A percentile compares a stretch with the other conserved stretches of the same genome.
phyloP scores from a whole-genome alignment of 306 rosid genomes.

The Cucurbita argyrosperma region DNA sequence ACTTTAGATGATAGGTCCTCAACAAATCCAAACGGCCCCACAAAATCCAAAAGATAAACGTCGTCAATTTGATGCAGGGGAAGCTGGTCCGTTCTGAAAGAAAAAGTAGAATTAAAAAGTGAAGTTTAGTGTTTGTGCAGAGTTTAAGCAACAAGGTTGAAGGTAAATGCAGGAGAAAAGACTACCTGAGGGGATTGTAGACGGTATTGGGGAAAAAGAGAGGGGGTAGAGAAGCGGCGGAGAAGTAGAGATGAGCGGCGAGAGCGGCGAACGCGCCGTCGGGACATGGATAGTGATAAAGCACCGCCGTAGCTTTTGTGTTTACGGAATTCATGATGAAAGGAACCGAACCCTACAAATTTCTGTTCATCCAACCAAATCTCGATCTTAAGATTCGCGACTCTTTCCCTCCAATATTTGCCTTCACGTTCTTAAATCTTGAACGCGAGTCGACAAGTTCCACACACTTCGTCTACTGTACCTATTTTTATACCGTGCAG shows the following conservation, averaged over 20 bases:
- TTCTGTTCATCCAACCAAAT: background rate
- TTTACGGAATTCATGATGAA: background rate
- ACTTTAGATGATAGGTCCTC: slow-evolving; percentile 42
- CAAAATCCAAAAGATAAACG: slow-evolving; percentile 72
- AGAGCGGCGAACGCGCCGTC: slow-evolving; percentile 85
- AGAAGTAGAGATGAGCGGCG: slow-evolving; percentile 77
- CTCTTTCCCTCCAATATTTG: background rate
- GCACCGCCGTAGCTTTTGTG: slow-evolving; percentile 31
- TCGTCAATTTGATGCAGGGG: slow-evolving; percentile 42
- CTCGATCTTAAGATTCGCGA: background rate
- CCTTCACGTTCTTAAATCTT: too few species aligned
- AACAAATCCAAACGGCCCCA: slow-evolving; percentile 62
- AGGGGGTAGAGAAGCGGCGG: slow-evolving; percentile 32
- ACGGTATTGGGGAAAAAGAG: slow-evolving; percentile 76
- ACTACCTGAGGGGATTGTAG: slow-evolving; percentile 44
- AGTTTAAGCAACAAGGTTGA: background rate
- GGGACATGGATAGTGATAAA: slow-evolving; percentile 82
- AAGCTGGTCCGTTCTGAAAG: slow-evolving; percentile 35
- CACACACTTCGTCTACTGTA: too few species aligned
- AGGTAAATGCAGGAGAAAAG: background rate
- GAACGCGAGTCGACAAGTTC: too few species aligned
- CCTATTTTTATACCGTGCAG: too few species aligned
- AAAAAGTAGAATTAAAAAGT: background rate
- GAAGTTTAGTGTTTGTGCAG: background rate
- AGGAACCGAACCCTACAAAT: background rate